Conservation (phyloP, 1,139 yeast species). For the Magnusiomyces fungicola region DNA sequence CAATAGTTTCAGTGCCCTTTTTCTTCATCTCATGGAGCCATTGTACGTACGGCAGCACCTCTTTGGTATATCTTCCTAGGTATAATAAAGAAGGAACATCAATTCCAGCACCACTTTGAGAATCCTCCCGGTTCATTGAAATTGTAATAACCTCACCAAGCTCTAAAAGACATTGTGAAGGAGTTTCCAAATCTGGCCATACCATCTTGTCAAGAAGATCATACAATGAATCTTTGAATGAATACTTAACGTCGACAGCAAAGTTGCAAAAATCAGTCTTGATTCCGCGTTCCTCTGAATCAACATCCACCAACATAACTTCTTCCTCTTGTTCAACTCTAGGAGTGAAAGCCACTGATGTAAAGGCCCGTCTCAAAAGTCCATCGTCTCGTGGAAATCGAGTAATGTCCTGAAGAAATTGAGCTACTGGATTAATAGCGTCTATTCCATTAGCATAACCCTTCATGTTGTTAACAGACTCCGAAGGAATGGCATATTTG, state of each 20-base stretch:
- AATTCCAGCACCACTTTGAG: slow-evolving; percentile 32
- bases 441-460: slow-evolving; percentile 10
- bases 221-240: slow-evolving; percentile 19
- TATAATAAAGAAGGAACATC: slow-evolving; percentile 35
- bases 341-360: not conserved
- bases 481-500: slow-evolving; percentile 21
- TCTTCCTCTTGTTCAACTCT: slow-evolving; percentile 19
- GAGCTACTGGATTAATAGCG: slow-evolving; percentile 20
- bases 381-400: slow-evolving; percentile 4
- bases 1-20: slow-evolving; percentile 23
- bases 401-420: slow-evolving; percentile 17
- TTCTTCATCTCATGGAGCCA: slow-evolving; percentile 18
- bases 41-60: slow-evolving; percentile 23
- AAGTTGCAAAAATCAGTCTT: slow-evolving; percentile 19
- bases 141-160: slow-evolving; percentile 38
- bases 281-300: slow-evolving; percentile 11
- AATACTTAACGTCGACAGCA: slow-evolving; percentile 22
- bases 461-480: slow-evolving; percentile 25
- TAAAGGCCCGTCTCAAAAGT: not conserved
- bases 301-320: not conserved
- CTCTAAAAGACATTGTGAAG: slow-evolving; percentile 26
- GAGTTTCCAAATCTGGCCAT: slow-evolving; percentile 19
- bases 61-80: slow-evolving; percentile 40
- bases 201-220: slow-evolving; percentile 26
- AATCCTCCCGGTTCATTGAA: slow-evolving; percentile 33